Evolutionary conservation across 331 rosid species (phyloP), one percentile per base, ranked within the genome.

Genomic region (Acacia pycnantha): DNA sequence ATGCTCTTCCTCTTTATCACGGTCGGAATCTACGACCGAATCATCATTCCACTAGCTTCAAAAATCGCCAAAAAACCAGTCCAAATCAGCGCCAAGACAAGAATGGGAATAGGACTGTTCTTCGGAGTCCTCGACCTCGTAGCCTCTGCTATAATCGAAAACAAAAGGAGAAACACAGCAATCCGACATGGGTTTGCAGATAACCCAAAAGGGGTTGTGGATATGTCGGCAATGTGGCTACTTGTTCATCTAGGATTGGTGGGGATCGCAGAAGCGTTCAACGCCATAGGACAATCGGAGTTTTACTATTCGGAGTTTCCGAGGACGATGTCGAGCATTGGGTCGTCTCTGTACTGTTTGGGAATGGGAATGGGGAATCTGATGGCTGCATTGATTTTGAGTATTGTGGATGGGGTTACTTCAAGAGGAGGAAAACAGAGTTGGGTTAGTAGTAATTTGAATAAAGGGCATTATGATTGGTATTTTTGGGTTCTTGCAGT

Each of bases 211-310:
- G 93, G 86, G 12, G 89, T 87, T 1, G 80, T 89, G 77, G 31
- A 70, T 31, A 92, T 92, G 92, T 90, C 97, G 12, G 93, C 94
- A 7, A 62, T 86, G 79, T 92, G 97, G 97, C 91, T 92, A 50
- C 47, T 90, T 8, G 89, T 89, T 9, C 97, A 90, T 12, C 61
- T 83, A 26, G 54, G 81, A 77, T 56, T 90, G 79, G 35, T 35
- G 51, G 97, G 97, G 11, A 84, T 90, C 4, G 93, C 89, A 11
- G 94, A 92, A 79, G 97, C 97, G 65, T 87, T 89, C 19, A 92
- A 79, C 24, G 82, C 82, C 1, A 86, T 92, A 9, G 97, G 88
- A 35, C 94, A 92, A 73, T 83, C 88, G 2, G 97, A 92, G 83
- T 89, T 92, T 79, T 91, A 89, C 78, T 92, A 91, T 70, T 74